These are phyloP conservation scores for Rubus idaeus DNA, from an alignment of 306 rosid species.

Conservation along the genomic window DNA sequence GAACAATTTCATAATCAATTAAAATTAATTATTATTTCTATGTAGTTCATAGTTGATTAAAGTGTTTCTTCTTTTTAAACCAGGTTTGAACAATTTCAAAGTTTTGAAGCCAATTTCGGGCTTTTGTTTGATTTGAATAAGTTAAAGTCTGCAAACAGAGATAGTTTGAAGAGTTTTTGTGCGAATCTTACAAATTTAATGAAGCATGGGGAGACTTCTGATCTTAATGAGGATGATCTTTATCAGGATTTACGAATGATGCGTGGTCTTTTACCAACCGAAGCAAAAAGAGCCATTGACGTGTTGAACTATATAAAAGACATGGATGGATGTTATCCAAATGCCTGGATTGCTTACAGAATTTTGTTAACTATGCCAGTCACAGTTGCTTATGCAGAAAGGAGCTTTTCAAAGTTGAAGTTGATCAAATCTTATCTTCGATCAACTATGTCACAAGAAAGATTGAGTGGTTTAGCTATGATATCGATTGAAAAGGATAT, in stretches of 20 bases:
- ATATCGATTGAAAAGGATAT: too few species aligned
- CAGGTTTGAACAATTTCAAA: background rate
- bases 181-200: background rate
- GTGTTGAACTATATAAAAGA: background rate
- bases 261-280: background rate
- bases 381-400: too few species aligned
- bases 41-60: background rate
- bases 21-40: too few species aligned
- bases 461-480: too few species aligned
- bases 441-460: too few species aligned
- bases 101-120: background rate
- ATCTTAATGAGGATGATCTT: background rate
- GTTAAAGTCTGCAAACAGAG: background rate
- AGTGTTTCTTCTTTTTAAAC: background rate
- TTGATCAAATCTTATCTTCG: too few species aligned
- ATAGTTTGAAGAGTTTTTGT: background rate
- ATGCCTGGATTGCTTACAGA: background rate
- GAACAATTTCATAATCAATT: background rate
- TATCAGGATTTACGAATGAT: background rate
- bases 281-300: background rate
- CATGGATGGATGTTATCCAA: background rate
- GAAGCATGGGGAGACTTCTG: background rate
- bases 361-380: too few species aligned
- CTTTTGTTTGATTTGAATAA: background rate
- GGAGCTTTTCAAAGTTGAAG: too few species aligned